Conservation (phyloP, 768 basidiomycete genomes). For the Phlebiopsis gigantea region DNA sequence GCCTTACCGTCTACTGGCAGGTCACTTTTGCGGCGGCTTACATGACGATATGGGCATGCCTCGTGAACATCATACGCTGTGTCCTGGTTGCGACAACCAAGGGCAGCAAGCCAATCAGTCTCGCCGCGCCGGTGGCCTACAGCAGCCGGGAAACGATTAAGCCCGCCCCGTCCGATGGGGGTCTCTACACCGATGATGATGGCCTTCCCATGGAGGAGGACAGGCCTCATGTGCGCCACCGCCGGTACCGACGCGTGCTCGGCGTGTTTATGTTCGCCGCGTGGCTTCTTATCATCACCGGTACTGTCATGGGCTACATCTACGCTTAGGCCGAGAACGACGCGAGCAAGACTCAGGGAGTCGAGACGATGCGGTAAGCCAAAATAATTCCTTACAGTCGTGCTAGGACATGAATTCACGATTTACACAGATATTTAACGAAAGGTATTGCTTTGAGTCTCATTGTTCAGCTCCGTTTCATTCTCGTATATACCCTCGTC, state of each 20-base stretch:
- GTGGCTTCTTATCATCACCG: slow-evolving; percentile 3
- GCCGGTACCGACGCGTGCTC: slow-evolving; percentile 11
- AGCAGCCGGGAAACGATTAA: neutral
- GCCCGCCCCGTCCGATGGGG: neutral
- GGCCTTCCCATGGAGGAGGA: neutral
- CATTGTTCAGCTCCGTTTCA: neutral
- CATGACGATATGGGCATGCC: slow-evolving; percentile 2
- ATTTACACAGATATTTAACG: neutral
- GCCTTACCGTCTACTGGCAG: slow-evolving; percentile 11
- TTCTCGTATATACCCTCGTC: neutral
- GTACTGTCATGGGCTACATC: slow-evolving; percentile 5
- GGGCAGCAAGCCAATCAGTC: neutral
- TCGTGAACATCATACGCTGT: slow-evolving; percentile 1
- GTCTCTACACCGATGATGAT: no score
- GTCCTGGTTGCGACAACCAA: slow-evolving; percentile 6
- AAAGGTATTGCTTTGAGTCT: neutral
- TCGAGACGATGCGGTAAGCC: slow-evolving; percentile 3
- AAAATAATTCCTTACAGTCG: neutral
- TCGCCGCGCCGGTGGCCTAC: neutral
- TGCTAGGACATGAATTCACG: neutral
- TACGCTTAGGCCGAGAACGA: slow-evolving; percentile 8
- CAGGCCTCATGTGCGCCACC: slow-evolving; percentile 1
- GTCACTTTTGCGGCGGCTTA: slow-evolving; percentile 8
- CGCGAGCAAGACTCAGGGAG: neutral
- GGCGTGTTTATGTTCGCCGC: neutral